Evolutionary conservation across 1,284 basidiomycete species (phyloP), one percentile per base, ranked within the genome.

Genomic region (Chiua sp.): DNA sequence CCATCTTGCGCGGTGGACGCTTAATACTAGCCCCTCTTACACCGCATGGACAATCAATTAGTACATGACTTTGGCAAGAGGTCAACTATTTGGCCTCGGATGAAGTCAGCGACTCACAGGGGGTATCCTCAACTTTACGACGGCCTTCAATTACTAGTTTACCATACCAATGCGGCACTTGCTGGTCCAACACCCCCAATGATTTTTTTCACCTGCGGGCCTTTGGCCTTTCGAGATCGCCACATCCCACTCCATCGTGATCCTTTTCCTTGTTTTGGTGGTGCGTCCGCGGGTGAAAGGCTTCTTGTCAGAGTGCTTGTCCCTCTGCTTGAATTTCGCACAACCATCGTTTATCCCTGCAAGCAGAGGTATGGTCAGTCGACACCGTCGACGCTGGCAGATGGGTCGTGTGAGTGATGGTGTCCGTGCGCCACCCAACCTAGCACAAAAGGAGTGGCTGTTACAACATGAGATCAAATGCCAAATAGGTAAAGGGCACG

Each of bases 281-380:
- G 10, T 20, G 39, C 10, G 44, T 10, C 39, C n/a, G 28, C 22
- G 12, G 37, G 4, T 22, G 28, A 4, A 20, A 22, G 28, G 16
- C 35, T 37, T 95, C 93, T 60, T 87, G 85, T 73, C 94, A 93
- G 47, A 79, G 85, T 39, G 80, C 64, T 33, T 78, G 77, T 73
- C 96, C 94, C 72, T 96, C 93, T 60, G 88, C 86, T 73, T 96
- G 94, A 50, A 96, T 96, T 65, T 95, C 87, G n/a, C 80, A 77
- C 60, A 95, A 77, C 46, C 88, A 91, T 48, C 83, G 81, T 64
- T 86, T 56, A 98, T 98, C 12, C 88, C 91, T 0, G 87, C 80
- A 53, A 98, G 88, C 0, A 94, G 96, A 61, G 87, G 77, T 1
- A 75, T 65, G 3, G 70, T 47, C 8, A 16, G 66, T 46, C 6